These are phyloP conservation scores for Hypoxylon rubiginosum DNA, from an alignment of 2,329 filamentous ascomycete genomes.

Conservation along the genomic window DNA sequence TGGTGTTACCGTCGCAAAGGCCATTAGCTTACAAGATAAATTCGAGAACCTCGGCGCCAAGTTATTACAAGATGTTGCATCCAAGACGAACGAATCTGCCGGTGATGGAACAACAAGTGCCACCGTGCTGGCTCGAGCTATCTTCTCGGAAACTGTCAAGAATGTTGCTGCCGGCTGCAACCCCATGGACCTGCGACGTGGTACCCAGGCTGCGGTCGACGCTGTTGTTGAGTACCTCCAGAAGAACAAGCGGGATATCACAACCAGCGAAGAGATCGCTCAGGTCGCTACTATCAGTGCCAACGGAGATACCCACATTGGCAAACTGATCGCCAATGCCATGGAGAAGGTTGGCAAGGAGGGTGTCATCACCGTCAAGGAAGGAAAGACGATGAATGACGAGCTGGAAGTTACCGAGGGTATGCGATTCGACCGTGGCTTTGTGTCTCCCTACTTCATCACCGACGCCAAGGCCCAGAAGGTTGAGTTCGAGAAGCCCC, in stretches of 20 bases:
- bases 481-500: slow-evolving; percentile 99
- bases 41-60: slow-evolving; percentile 99
- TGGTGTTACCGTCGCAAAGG: slow-evolving; percentile 90
- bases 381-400: slow-evolving; percentile 97
- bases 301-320: slow-evolving; percentile 96
- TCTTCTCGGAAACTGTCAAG: slow-evolving; percentile 99
- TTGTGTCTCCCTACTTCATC: slow-evolving; percentile 99
- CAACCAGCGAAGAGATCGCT: slow-evolving; percentile 95
- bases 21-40: slow-evolving; percentile 95
- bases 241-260: slow-evolving; percentile 97
- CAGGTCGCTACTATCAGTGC: slow-evolving; percentile 98
- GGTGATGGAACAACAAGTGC: slow-evolving; percentile 99
- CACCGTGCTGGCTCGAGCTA: slow-evolving; percentile 95
- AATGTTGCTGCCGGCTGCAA: slow-evolving; percentile 99
- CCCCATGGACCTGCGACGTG: slow-evolving; percentile 97
- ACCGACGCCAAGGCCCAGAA: slow-evolving; percentile 99
- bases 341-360: slow-evolving; percentile 99
- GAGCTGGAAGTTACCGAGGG: slow-evolving; percentile 99
- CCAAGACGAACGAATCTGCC: slow-evolving; percentile 98
- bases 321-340: slow-evolving; percentile 94
- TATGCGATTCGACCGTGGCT: slow-evolving; percentile 99
- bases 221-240: slow-evolving; percentile 94
- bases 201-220: slow-evolving; percentile 96
- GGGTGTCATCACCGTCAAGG: slow-evolving; percentile 99
- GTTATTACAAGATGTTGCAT: slow-evolving; percentile 96